phyloP scores from a whole-genome alignment of 192 early-diverging fungal genomes.

The Backusella liffmaniae region DNA sequence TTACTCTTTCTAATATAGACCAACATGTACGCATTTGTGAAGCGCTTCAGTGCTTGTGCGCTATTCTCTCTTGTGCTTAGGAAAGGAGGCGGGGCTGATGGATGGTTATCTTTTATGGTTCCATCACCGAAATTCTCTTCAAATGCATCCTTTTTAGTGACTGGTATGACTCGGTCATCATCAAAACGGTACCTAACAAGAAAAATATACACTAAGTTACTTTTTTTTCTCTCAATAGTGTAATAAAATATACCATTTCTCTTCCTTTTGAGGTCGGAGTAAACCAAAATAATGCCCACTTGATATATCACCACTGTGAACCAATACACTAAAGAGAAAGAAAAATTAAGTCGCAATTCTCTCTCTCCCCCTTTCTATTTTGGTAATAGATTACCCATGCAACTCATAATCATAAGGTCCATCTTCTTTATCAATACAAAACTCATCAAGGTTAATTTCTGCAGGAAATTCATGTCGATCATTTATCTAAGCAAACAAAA shows the following conservation, averaged over 20 bases:
- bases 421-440: slow-evolving; percentile 65
- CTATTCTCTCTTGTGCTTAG: slow-evolving; percentile 17
- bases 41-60: slow-evolving; percentile 67
- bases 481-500: slow-evolving; percentile 63
- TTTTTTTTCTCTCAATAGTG: neutral
- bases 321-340: slow-evolving; percentile 69
- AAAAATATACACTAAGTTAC: neutral
- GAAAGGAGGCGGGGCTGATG: slow-evolving; percentile 18
- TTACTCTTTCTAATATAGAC: slow-evolving; percentile 89
- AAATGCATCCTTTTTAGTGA: slow-evolving; percentile 77
- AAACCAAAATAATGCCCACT: slow-evolving; percentile 96
- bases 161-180: slow-evolving; percentile 92
- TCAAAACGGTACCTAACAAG: slow-evolving; percentile 77
- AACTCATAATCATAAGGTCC: slow-evolving; percentile 76
- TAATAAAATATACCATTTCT: slow-evolving; percentile 59
- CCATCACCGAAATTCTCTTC: slow-evolving; percentile 97
- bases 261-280: slow-evolving; percentile 76
- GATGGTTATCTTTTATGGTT: slow-evolving; percentile 27
- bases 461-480: slow-evolving; percentile 93
- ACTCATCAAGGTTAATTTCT: slow-evolving; percentile 83
- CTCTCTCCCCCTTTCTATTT: neutral
- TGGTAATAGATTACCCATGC: slow-evolving; percentile 66
- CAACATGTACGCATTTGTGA: slow-evolving; percentile 99
- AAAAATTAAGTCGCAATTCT: neutral
- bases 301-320: slow-evolving; percentile 94